A percentile compares a stretch with the other conserved stretches of the same genome.
phyloP scores from a whole-genome alignment of 805 yeast species.

The Metschnikowia matae region DNA sequence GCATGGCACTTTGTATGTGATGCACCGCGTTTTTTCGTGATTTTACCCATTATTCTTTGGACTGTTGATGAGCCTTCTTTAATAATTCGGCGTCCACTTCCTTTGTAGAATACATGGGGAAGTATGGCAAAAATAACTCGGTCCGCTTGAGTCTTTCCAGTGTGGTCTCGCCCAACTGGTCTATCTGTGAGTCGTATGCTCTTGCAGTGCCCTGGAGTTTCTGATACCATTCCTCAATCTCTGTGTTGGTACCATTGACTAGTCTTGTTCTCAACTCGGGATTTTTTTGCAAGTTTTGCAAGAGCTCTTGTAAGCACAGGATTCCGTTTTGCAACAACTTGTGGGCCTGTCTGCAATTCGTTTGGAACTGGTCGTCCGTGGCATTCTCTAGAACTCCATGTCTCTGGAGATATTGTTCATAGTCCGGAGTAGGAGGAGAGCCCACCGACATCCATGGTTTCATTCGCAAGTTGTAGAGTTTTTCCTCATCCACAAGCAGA shows the following conservation, averaged over 20 bases:
- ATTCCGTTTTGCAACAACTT: conserved; percentile 3
- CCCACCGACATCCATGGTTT: conserved; percentile 81
- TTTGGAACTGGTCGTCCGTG: background rate
- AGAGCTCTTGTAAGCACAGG: conserved; percentile 3
- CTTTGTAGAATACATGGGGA: conserved; percentile 8
- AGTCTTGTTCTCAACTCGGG: conserved; percentile 5
- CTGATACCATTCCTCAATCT: conserved; percentile 6
- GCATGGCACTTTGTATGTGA: background rate
- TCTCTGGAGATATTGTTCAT: conserved; percentile 27
- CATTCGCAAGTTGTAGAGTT: conserved; percentile 49
- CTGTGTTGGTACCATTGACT: conserved; percentile 3
- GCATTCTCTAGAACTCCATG: background rate
- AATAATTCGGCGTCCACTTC: background rate
- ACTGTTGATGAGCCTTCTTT: background rate
- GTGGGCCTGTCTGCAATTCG: background rate
- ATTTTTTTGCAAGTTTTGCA: conserved; percentile 7
- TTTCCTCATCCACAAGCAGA: conserved; percentile 13
- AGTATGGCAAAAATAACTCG: conserved; percentile 9
- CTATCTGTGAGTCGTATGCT: conserved; percentile 8
- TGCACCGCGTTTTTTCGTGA: background rate
- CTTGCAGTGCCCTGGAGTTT: conserved; percentile 13
- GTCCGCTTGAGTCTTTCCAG: conserved; percentile 3
- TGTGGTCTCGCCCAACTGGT: background rate
- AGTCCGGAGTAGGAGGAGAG: conserved; percentile 62
- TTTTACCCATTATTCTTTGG: background rate